Percentiles rank a stretch among this genome's conserved stretches.
phyloP scores from a whole-genome alignment of 805 yeast species.

The Zygoascus flipseniorum region DNA sequence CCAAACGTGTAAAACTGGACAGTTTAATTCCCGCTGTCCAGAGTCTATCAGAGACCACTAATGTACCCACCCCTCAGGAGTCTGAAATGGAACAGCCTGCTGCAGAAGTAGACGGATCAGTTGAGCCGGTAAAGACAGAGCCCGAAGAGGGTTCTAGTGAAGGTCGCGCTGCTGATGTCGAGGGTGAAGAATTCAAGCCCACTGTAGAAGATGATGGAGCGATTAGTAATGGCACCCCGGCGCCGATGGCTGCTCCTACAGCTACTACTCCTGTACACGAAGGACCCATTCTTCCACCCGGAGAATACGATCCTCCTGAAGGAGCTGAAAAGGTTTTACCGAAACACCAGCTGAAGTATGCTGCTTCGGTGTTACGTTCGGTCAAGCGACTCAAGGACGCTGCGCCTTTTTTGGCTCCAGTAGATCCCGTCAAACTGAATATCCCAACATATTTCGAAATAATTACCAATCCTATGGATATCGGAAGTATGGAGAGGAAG shows the following conservation, averaged over 20 bases:
- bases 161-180: conserved; percentile 1
- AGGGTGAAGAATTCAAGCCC: not conserved
- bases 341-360: conserved; percentile 73
- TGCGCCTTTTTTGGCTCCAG: conserved; percentile 80
- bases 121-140: not conserved
- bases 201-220: not conserved
- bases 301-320: conserved; percentile 10
- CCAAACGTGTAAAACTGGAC: conserved; percentile 1
- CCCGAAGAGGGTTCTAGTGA: not conserved
- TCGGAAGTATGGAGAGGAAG: conserved; percentile 82
- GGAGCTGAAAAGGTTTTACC: conserved; percentile 20
- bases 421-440: conserved; percentile 78
- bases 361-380: conserved; percentile 70
- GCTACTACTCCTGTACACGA: not conserved
- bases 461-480: conserved; percentile 85
- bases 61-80: not conserved
- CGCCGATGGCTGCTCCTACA: conserved; percentile 2
- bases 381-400: conserved; percentile 90
- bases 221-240: not conserved
- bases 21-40: not conserved
- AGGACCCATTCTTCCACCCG: not conserved
- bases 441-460: conserved; percentile 85
- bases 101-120: not conserved
- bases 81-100: not conserved
- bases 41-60: not conserved